Evolutionary conservation across 148 eudicot species (phyloP).

Genomic region (Amaranthus cruentus): DNA sequence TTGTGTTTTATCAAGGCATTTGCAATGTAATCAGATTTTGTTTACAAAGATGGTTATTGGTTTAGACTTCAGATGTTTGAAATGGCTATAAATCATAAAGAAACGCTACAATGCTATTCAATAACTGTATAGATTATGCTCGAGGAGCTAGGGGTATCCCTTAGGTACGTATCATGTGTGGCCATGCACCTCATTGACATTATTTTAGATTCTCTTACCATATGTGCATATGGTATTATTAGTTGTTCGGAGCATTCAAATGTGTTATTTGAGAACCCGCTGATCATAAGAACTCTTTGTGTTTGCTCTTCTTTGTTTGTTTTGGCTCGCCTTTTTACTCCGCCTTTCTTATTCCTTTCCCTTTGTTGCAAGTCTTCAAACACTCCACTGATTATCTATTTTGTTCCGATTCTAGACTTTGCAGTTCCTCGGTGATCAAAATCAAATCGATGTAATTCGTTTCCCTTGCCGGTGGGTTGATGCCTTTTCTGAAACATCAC

Average conservation of each 20-base stretch:
- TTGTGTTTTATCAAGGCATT: neutral
- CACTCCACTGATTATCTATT: slow-evolving; percentile 29
- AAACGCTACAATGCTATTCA: neutral
- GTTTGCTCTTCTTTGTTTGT: neutral
- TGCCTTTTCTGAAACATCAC: neutral
- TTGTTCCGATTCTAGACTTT: slow-evolving; percentile 37
- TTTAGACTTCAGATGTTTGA: neutral
- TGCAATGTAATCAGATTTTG: neutral
- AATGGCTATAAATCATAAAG: neutral
- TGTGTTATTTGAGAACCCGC: neutral
- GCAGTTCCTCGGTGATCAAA: slow-evolving; percentile 56
- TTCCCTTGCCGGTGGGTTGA: neutral
- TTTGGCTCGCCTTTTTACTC: neutral
- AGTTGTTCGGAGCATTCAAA: neutral
- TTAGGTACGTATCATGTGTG: neutral
- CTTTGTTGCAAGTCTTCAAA: neutral
- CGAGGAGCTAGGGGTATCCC: neutral
- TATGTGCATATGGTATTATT: too few species aligned
- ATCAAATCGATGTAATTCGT: slow-evolving; percentile 16
- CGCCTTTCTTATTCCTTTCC: neutral
- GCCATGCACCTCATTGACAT: neutral
- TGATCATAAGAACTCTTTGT: neutral
- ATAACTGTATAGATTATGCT: neutral
- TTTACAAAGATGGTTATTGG: neutral
- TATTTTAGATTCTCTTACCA: neutral